phyloP scores from a whole-genome alignment of 805 yeast species.

The Ogataea methylovora region DNA sequence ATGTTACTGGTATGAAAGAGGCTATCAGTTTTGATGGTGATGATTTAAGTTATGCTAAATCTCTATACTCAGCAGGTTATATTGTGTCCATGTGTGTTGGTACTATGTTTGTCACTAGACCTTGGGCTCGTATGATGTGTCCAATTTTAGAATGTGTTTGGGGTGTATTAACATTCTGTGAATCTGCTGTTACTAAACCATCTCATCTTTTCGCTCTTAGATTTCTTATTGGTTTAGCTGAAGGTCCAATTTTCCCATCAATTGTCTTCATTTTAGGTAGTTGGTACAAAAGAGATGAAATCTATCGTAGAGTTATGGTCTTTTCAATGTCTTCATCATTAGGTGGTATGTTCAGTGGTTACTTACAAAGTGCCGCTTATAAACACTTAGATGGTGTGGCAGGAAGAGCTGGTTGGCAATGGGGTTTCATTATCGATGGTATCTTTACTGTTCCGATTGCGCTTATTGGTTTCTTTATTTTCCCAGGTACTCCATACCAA shows the following conservation, averaged over 20 bases:
- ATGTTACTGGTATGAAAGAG: constrained; percentile 55
- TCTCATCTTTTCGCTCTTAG: constrained; percentile 34
- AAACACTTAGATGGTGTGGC: constrained; percentile 30
- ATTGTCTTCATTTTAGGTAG: constrained; percentile 31
- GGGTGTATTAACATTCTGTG: constrained; percentile 21
- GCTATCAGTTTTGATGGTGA: constrained; percentile 51
- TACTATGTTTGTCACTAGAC: constrained; percentile 15
- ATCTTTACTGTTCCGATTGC: constrained; percentile 51
- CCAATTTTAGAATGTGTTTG: constrained; percentile 18
- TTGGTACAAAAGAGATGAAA: constrained; percentile 37
- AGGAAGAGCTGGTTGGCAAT: constrained; percentile 59
- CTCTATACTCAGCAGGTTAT: constrained; percentile 28
- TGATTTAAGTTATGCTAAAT: constrained; percentile 24
- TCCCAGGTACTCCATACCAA: constrained; percentile 40
- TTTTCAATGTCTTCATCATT: constrained; percentile 32
- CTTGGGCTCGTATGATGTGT: constrained; percentile 16
- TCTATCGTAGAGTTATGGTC: constrained; percentile 32
- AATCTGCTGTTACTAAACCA: constrained; percentile 17
- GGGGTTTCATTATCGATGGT: constrained; percentile 62
- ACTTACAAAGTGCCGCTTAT: constrained; percentile 36
- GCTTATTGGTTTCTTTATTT: constrained; percentile 44
- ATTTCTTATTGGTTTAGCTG: constrained; percentile 36
- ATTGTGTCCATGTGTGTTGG: constrained; percentile 19
- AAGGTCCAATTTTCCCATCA: constrained; percentile 34
- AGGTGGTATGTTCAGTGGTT: constrained; percentile 37